These are phyloP conservation scores for Penicillium robsamsonii DNA, from an alignment of 495 filamentous ascomycete genomes.

Conservation along the genomic window DNA sequence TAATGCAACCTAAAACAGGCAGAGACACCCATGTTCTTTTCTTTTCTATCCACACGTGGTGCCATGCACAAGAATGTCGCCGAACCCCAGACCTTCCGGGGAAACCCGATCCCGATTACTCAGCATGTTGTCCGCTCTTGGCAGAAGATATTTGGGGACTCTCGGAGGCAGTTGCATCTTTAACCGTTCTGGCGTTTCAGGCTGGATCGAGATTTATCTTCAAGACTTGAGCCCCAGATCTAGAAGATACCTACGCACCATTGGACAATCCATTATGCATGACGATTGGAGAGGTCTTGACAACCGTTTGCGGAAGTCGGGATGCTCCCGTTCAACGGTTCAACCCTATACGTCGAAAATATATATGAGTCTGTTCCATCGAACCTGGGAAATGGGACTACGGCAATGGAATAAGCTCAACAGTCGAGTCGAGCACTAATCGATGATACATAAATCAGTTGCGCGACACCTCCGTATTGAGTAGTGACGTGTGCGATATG, in stretches of 20 bases:
- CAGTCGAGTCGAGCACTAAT: not conserved
- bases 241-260: not conserved
- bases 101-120: not conserved
- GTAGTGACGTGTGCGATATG: slow-evolving; percentile 22
- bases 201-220: not conserved
- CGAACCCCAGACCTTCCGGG: not conserved
- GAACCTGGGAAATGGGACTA: not conserved
- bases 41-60: too few relatives aligned
- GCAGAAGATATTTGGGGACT: not conserved
- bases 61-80: not conserved
- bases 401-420: not conserved
- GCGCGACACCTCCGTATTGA: not conserved
- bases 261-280: slow-evolving; percentile 9
- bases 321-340: slow-evolving; percentile 5
- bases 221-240: not conserved
- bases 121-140: not conserved
- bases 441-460: slow-evolving; percentile 20
- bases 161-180: not conserved
- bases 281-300: slow-evolving; percentile 4
- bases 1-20: too few relatives aligned
- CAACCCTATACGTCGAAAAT: not conserved
- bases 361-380: not conserved
- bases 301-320: slow-evolving; percentile 14
- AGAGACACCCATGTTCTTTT: too few relatives aligned
- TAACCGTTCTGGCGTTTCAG: not conserved